phyloP scores from a whole-genome alignment of 176 grass and related monocot genomes.

The Cymbopogon citratus region DNA sequence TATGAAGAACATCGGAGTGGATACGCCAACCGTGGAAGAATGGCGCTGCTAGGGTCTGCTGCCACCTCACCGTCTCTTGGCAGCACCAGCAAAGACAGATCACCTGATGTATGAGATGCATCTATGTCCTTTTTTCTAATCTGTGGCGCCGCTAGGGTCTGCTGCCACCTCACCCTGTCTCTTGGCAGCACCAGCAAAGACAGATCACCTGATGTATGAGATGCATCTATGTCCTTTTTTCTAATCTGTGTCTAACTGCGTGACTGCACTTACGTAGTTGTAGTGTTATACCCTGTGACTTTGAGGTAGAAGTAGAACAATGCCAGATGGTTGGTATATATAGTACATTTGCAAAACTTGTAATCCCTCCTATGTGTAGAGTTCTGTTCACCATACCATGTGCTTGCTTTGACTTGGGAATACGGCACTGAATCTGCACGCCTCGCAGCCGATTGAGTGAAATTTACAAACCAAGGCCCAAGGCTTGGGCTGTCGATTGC shows the following conservation, averaged over 20 bases:
- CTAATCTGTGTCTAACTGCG: background rate
- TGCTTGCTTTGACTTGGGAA: background rate
- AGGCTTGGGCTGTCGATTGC: no score
- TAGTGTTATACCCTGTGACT: background rate
- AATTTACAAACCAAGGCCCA: background rate
- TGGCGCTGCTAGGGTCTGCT: constrained; percentile 38
- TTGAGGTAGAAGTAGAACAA: background rate
- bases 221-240: background rate
- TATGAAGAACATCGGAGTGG: constrained; percentile 77
- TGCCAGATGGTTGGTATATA: background rate
- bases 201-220: background rate
- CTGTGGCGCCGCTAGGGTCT: constrained; percentile 46
- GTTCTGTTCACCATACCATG: background rate
- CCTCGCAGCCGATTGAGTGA: background rate
- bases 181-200: background rate
- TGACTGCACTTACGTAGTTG: background rate
- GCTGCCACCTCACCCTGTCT: background rate
- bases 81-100: background rate
- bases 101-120: background rate
- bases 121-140: background rate
- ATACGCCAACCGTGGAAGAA: constrained; percentile 66
- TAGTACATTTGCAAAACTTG: background rate
- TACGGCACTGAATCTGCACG: background rate
- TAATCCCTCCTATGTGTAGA: background rate
- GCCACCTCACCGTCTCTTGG: background rate